Base-by-base conservation (phyloP, 176 grass and related monocot species). In the Hordeum marinum region DNA sequence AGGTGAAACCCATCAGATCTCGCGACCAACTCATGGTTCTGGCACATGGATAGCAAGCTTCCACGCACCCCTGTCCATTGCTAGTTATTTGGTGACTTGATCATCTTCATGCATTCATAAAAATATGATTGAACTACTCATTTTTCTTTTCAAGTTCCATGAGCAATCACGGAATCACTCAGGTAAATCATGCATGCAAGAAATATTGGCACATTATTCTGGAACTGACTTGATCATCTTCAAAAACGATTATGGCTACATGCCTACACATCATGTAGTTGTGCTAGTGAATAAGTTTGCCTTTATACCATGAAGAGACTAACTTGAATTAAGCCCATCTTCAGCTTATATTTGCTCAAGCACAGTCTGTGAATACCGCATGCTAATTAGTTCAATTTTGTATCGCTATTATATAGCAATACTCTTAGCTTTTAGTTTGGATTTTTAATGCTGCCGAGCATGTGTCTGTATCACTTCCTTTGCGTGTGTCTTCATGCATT, bases 191-290 rank as follows among this genome's bases (percentile, higher is more conserved):
- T 81, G 62, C 59, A 75, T 43, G 29, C 63, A 61, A 20, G 31
- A n/a, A 11, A 62, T 3, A 73, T 60, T 64, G 41, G 21, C 78
- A 35, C 39, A 70, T 82, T 26, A 31, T 80, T 79, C 10, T 60
- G 11, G 17, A 84, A 34, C 76, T 68, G 50, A 27, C 35, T 40
- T 57, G 58, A 32, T 64, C 45, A 84, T 84, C 25, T 72, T 88
- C 24, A 64, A 72, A 64, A 64, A 55, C 13, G 52, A 65, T 43
- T 27, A 55, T 11, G 72, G 71, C 57, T 73, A 35, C 15, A 45
- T 21, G 27, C 60, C 64, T 78, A 39, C 18, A 63, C 66, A 73
- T 72, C 75, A 84, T 73, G 13, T 73, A 66, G 75, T 18, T 65
- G 27, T 24, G 65, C 75, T 55, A 84, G 23, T 55, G 31, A 72